Conservation (phyloP, 768 basidiomycete genomes). For the Ramaria rubella region DNA sequence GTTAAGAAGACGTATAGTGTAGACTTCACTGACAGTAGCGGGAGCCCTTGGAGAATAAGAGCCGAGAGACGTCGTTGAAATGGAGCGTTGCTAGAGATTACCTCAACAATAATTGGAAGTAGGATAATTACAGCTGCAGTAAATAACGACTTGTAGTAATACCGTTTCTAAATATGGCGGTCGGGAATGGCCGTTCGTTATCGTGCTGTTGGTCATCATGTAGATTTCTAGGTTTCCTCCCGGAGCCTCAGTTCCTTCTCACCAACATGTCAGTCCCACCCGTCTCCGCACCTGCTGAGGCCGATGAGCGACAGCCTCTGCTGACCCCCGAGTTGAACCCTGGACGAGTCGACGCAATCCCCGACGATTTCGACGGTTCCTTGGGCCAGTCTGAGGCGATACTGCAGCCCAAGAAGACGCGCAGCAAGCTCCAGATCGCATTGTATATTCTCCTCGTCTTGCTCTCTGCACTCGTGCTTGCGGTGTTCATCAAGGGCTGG, state of each 20-base stretch:
- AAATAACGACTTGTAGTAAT: not conserved
- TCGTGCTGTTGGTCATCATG: not conserved
- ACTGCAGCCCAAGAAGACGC: not conserved
- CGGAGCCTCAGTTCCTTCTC: not conserved
- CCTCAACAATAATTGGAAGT: not conserved
- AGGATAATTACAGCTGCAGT: too few relatives aligned
- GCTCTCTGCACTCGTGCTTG: slow-evolving; percentile 34
- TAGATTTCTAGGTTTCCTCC: not conserved
- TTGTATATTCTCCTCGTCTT: slow-evolving; percentile 32
- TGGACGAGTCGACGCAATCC: not conserved
- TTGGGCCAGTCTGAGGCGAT: not conserved
- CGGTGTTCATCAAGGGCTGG: slow-evolving; percentile 60
- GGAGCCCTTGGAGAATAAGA: not conserved
- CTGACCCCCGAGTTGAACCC: not conserved
- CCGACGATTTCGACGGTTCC: not conserved
- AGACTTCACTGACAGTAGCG: not conserved
- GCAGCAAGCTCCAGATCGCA: slow-evolving; percentile 10
- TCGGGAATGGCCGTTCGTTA: too few relatives aligned
- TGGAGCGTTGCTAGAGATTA: not conserved
- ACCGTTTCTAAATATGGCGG: too few relatives aligned
- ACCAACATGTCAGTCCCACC: not conserved
- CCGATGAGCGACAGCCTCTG: slow-evolving; percentile 3
- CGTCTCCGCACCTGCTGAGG: not conserved
- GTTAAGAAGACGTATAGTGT: not conserved
- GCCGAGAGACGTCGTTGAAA: not conserved